Base-by-base conservation (phyloP, 2,329 filamentous ascomycete genomes). In the Arthrobotrys sinensis region DNA sequence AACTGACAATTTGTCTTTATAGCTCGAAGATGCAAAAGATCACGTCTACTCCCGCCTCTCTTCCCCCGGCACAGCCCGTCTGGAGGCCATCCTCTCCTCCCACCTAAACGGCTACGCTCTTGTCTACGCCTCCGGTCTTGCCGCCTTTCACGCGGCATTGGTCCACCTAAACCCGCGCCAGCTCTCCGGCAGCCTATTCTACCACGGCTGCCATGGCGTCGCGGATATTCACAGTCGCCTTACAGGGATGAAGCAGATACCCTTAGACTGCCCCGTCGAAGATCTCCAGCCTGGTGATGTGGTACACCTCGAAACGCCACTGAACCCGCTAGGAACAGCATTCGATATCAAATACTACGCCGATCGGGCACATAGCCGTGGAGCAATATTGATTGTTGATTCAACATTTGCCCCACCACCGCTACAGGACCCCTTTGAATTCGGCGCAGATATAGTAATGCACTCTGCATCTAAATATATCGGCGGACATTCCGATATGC, bases 381-480 rank as follows among this genome's bases (percentile, higher is more conserved):
- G 94, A 6, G 94, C 93, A 7, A 89, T 89, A 71, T 86, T 98
- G 57, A 91, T 91, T 11, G 92, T 98, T 0, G 96, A 99, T 84
- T 90, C 93, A 1, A 99, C 96, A 0, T 97, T 99, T 85, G 96
- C 90, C 2, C 96, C 96, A 46, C 96, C 96, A 36, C 93, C 93
- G 32, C 86, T 99, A 75, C 91, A 93, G 83, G 92, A 97, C 82
- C 94, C 96, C 0, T 96, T 98, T 82, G 83, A 84, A 32, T 91
- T 89, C 83, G 95, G 93, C 55, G 93, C 92, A 32, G 95, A 98
- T 84, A 85, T 94, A 0, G 89, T 97, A 38, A 92, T 98, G 93
- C 96, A 99, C 85, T 92, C 89, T 64, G 96, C 94, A 2, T 97
- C 94, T 16, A 99, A 98, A 87, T 99, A 98, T 85, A 90, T 99